Conservation (phyloP, 2,329 filamentous ascomycete genomes). For the Stemphylium vesicarium region DNA sequence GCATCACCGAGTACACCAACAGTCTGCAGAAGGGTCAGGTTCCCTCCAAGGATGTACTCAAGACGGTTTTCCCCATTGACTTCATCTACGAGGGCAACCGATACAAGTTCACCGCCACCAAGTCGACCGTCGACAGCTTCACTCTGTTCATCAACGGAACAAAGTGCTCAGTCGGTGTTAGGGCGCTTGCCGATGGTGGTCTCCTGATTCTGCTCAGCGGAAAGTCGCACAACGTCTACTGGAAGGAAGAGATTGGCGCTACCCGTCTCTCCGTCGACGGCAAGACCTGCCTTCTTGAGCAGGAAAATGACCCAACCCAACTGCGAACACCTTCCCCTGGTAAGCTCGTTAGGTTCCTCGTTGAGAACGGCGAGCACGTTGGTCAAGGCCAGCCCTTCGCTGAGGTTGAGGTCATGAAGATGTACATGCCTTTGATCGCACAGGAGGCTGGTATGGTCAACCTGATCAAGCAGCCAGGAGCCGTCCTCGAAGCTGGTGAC, state of each 20-base stretch:
- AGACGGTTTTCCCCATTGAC: slow-evolving; percentile 96
- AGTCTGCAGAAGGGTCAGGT: slow-evolving; percentile 97
- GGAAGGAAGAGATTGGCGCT: slow-evolving; percentile 97
- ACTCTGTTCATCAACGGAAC: slow-evolving; percentile 99
- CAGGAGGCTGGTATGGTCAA: slow-evolving; percentile 96
- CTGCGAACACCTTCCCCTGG: slow-evolving; percentile 92
- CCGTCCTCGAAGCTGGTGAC: slow-evolving; percentile 96
- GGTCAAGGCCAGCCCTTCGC: slow-evolving; percentile 91
- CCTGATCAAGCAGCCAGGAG: slow-evolving; percentile 98
- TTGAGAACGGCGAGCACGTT: slow-evolving; percentile 94
- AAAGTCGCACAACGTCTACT: slow-evolving; percentile 97
- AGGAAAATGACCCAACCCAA: slow-evolving; percentile 98
- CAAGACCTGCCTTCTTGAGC: slow-evolving; percentile 97
- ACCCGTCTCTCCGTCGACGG: slow-evolving; percentile 95
- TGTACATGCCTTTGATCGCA: slow-evolving; percentile 98
- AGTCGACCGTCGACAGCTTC: slow-evolving; percentile 91
- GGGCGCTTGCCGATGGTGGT: slow-evolving; percentile 91
- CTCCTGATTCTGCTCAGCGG: slow-evolving; percentile 88
- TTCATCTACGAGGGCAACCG: slow-evolving; percentile 98
- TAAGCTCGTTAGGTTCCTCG: slow-evolving; percentile 97
- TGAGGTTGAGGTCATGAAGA: slow-evolving; percentile 99
- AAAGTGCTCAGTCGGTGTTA: slow-evolving; percentile 91
- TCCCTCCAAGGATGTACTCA: slow-evolving; percentile 92
- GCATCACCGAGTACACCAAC: slow-evolving; percentile 83
- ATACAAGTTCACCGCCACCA: slow-evolving; percentile 97